A percentile compares a stretch with the other conserved stretches of the same genome.
Evolutionary conservation across 1,139 yeast species (phyloP).

Genomic region (Hemisphaericaspora xylanilytica): DNA sequence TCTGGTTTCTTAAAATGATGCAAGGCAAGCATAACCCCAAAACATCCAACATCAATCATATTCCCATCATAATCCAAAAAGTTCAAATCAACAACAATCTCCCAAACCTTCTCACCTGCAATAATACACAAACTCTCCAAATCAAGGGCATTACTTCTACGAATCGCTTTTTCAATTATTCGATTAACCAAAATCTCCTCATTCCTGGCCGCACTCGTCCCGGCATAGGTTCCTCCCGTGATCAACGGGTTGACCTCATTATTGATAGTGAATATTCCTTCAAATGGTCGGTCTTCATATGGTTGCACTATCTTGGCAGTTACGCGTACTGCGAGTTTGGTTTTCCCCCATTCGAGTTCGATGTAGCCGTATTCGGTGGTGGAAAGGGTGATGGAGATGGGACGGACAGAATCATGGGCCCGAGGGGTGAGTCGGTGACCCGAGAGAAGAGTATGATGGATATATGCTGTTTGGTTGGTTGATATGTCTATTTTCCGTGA

Average conservation of each 20-base stretch:
- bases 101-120: conserved; percentile 92
- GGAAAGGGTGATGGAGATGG: conserved; percentile 62
- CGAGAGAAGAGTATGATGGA: conserved; percentile 59
- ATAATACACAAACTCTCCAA: conserved; percentile 85
- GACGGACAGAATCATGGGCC: conserved; percentile 58
- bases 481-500: conserved; percentile 63
- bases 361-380: conserved; percentile 72
- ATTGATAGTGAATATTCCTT: conserved; percentile 79
- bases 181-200: conserved; percentile 80
- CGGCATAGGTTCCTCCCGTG: conserved; percentile 14
- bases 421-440: conserved; percentile 73
- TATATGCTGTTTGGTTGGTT: conserved; percentile 58
- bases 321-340: conserved; percentile 72
- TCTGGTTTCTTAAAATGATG: conserved; percentile 85
- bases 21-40: conserved; percentile 85
- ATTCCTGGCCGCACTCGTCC: conserved; percentile 87
- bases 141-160: conserved; percentile 88
- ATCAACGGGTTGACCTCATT: conserved; percentile 54
- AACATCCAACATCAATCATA: conserved; percentile 82
- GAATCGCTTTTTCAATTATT: conserved; percentile 84
- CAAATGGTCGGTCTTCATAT: conserved; percentile 88
- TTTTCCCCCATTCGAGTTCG: conserved; percentile 71
- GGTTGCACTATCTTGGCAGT: conserved; percentile 82
- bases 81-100: conserved; percentile 83
- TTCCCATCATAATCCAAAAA: conserved; percentile 91